Evolutionary conservation across 805 yeast genomes (phyloP), one percentile per base, ranked within the genome.

Genomic region (Cyberlindnera bimundalis): DNA sequence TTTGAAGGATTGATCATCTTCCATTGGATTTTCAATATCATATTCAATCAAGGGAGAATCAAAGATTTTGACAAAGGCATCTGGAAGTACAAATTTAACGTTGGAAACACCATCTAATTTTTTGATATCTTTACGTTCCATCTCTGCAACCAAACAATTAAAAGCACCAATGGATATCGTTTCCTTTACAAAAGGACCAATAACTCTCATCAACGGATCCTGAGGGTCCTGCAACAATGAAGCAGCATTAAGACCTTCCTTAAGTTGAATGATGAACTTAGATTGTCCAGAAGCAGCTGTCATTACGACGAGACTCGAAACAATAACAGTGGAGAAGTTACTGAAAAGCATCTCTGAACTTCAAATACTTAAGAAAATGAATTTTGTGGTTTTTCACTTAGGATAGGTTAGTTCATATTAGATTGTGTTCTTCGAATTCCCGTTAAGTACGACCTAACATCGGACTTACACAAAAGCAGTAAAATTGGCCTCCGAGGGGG

Each of bases 81-180:
- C 40, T 10, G 3, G 38, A 2, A 20, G 18, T 4, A 43, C 43
- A 9, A 9, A 12, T 30, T 39, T 43, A 15, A 43, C 40, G 14
- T 30, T 17, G 5, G 39, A 30, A 18, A 21, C 21, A 6, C 16
- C 18, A 14, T 16, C 17, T 27, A 32, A 31, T 36, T 29, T 23
- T 14, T 11, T 5, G 11, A 18, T 32, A 14, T 29, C 28, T 5
- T 18, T 30, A 7, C n/a, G 7, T 4, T 39, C 42, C n/a, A 43
- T 12, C 14, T 36, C 43, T 5, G 41, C 47, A 14, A 39, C 24
- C 29, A 43, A 35, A 21, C 47, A 43, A 35, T 39, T 43, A 39
- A 43, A 43, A 10, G 38, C 20, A 15, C 47, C 47, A n/a, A 43
- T 43, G 17, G 29, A 19, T 7, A 43, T 29, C n/a, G 14, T 28